A percentile compares a stretch with the other conserved stretches of the same genome.
These are phyloP conservation scores for Danielia oregonensis DNA, from an alignment of 805 yeast genomes.

Conservation along the genomic window DNA sequence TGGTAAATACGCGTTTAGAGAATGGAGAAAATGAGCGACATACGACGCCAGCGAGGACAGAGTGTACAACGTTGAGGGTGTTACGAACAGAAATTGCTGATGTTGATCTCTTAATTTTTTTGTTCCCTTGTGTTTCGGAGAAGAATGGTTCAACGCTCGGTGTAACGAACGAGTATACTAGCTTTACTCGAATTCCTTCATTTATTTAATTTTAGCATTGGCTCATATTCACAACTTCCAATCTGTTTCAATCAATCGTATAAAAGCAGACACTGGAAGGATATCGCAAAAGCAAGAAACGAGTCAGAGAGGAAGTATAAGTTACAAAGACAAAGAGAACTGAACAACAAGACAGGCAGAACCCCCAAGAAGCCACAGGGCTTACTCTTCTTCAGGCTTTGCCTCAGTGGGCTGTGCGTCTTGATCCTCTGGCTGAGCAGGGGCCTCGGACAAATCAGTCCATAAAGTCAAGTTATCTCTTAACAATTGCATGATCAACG, in stretches of 20 bases:
- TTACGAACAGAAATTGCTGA: too few species aligned
- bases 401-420: conserved; percentile 20
- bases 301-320: conserved; percentile 6
- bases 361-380: conserved; percentile 2
- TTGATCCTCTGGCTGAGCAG: conserved; percentile 39
- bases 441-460: conserved; percentile 91
- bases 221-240: conserved; percentile 5
- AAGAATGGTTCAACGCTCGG: too few species aligned
- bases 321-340: conserved; percentile 17
- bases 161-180: too few species aligned
- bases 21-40: too few species aligned
- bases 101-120: too few species aligned
- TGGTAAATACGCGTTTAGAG: too few species aligned
- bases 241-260: neutral
- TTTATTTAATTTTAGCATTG: conserved; percentile 5
- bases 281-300: conserved; percentile 1
- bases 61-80: too few species aligned
- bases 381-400: conserved; percentile 26
- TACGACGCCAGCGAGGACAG: too few species aligned
- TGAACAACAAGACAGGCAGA: conserved; percentile 12
- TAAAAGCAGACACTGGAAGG: neutral
- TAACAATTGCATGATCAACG: conserved; percentile 97
- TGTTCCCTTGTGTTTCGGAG: too few species aligned
- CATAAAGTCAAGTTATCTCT: conserved; percentile 98
- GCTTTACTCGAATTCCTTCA: conserved; percentile 2